phyloP scores from a whole-genome alignment of 768 basidiomycete species.

The Phylloporus sp. region DNA sequence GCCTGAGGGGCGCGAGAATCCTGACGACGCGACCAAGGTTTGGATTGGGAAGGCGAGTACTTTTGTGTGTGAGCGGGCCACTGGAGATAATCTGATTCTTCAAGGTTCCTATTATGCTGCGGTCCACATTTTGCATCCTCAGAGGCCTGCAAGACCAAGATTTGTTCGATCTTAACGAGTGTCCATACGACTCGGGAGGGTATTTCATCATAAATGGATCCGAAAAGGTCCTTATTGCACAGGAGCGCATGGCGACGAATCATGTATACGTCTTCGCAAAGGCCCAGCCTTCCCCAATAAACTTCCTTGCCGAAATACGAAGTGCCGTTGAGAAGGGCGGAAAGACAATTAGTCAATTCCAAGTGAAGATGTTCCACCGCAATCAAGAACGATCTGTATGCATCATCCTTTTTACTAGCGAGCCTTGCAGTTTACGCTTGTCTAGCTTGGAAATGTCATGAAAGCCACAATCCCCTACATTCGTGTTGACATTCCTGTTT shows the following conservation, averaged over 20 bases:
- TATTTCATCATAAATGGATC: constrained; percentile 99
- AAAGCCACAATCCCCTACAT: constrained; percentile 98
- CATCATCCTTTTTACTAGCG: background rate
- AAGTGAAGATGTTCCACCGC: constrained; percentile 94
- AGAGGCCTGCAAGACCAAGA: constrained; percentile 72
- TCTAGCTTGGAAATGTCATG: constrained; percentile 83
- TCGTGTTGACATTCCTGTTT: constrained; percentile 96
- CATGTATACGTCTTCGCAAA: constrained; percentile 99
- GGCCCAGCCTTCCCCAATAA: constrained; percentile 92
- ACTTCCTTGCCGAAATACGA: constrained; percentile 94
- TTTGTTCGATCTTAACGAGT: constrained; percentile 91
- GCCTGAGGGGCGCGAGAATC: constrained; percentile 57
- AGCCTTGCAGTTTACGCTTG: constrained; percentile 1
- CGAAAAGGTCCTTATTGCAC: constrained; percentile 99
- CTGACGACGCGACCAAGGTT: constrained; percentile 72
- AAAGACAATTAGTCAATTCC: constrained; percentile 96
- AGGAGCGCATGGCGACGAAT: constrained; percentile 99
- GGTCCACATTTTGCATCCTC: constrained; percentile 92
- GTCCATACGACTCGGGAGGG: constrained; percentile 97
- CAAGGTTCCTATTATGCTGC: constrained; percentile 96
- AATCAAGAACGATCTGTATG: constrained; percentile 85
- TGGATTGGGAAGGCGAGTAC: constrained; percentile 87
- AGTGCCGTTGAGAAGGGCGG: constrained; percentile 97
- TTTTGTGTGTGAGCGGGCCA: constrained; percentile 1
- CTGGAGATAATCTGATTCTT: constrained; percentile 9